Percentiles rank a stretch among this genome's conserved stretches.
phyloP scores from a whole-genome alignment of 1,284 basidiomycete species.

The Malassezia cuniculi region DNA sequence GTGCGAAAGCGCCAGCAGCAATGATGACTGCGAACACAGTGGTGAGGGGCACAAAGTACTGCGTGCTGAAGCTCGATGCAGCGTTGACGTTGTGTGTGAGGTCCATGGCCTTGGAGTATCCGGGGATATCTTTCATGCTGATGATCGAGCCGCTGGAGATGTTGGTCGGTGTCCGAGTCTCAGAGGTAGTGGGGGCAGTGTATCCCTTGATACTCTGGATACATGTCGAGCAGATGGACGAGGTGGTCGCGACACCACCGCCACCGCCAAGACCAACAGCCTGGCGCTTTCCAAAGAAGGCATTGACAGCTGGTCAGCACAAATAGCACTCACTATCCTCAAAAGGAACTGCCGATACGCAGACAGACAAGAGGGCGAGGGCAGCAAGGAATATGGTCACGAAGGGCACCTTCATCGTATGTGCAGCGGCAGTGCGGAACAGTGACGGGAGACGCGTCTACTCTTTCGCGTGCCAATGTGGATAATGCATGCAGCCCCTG shows the following conservation, averaged over 20 bases:
- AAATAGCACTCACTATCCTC: not conserved
- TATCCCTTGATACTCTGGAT: conserved; percentile 30
- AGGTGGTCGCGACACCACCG: conserved; percentile 20
- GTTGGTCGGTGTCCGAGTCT: conserved; percentile 15
- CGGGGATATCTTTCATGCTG: conserved; percentile 16
- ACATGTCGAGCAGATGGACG: too few species aligned
- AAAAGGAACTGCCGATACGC: too few species aligned
- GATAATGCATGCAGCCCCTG: too few species aligned
- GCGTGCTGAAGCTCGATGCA: not conserved
- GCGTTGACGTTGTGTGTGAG: not conserved
- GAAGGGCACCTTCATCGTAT: too few species aligned
- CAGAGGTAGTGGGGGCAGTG: conserved; percentile 17
- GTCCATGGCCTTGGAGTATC: conserved; percentile 18
- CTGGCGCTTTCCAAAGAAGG: conserved; percentile 15
- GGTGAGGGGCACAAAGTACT: not conserved
- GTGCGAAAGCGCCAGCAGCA: not conserved
- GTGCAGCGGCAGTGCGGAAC: too few species aligned
- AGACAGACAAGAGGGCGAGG: too few species aligned
- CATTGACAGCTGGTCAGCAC: not conserved
- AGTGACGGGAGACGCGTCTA: too few species aligned
- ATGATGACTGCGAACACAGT: not conserved
- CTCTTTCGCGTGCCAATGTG: too few species aligned
- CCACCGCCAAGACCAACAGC: conserved; percentile 23
- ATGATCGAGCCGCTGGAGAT: conserved; percentile 23
- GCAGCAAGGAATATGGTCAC: too few species aligned